Evolutionary conservation across 176 grass and related monocot species (phyloP), one percentile per base, ranked within the genome.

Genomic region (Oryza punctata): DNA sequence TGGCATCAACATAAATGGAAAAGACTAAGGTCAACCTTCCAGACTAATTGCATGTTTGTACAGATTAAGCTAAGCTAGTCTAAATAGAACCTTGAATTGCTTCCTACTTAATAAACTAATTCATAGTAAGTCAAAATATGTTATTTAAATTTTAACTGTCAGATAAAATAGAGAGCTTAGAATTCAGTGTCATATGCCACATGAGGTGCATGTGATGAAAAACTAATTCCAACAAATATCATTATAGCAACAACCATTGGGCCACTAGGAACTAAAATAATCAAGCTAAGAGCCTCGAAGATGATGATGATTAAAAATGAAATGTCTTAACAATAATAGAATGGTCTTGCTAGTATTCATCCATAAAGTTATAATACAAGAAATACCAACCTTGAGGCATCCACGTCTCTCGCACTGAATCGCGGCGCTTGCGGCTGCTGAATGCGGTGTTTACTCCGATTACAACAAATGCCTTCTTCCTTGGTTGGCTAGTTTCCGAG

Each of bases 371-470:
- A 65, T 46, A 71, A 38, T 18, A 80, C 15, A 76, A n/a, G 32
- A 27, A 43, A n/a, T 67, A 73, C 80, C 40, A 64, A 99, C 96
- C 96, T 92, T 96, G 96, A 77, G 91, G 96, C 96, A 99, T 99
- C 96, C 96, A 99, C 69, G 96, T 92, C 37, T 93, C 88, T 24
- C 96, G 86, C 54, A 99, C 88, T 35, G 96, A 99, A 85, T 99
- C 93, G 27, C 96, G 86, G 24, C 96, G 89, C 69, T 96, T 99
- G 78, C 93, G 91, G 82, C 96, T 99, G 74, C 91, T 99, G 74
- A 96, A 92, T 43, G 93, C 96, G 0, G 96, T 99, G 74, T 99
- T 94, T 52, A 99, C 89, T 52, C 96, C 96, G 76, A 99, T 84
- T 54, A 99, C 91, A 77, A 99, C 90, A 65, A 99, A 94, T 43